phyloP scores from a whole-genome alignment of 768 basidiomycete genomes.

The Chlorophyllum brunneum region DNA sequence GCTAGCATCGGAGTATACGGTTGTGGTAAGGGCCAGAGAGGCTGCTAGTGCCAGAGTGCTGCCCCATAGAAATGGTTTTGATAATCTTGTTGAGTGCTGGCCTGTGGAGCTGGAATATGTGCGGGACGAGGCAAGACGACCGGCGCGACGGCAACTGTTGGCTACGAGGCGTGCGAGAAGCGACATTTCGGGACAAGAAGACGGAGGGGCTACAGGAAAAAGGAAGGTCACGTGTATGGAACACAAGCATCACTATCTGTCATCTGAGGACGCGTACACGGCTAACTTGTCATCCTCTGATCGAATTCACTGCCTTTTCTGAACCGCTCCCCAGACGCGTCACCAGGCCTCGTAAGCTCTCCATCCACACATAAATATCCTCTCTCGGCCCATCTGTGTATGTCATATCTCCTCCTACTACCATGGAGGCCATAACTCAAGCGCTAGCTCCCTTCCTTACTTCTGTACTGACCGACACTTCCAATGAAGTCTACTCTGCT shows the following conservation, averaged over 20 bases:
- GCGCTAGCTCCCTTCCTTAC: not conserved
- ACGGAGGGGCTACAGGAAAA: not conserved
- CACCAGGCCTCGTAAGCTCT: constrained; percentile 7
- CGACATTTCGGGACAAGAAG: constrained; percentile 18
- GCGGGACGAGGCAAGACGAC: not conserved
- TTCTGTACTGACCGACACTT: not conserved
- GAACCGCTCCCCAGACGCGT: constrained; percentile 6
- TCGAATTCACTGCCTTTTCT: constrained; percentile 7
- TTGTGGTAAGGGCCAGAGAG: constrained; percentile 19
- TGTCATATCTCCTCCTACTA: constrained; percentile 2
- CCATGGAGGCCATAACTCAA: constrained; percentile 10
- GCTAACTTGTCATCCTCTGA: not conserved
- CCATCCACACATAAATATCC: constrained; percentile 3
- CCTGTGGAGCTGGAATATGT: not conserved
- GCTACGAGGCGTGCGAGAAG: constrained; percentile 16
- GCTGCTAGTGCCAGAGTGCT: constrained; percentile 24
- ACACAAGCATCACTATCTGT: not conserved
- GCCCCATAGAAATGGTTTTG: constrained; percentile 26
- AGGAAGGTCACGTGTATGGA: constrained; percentile 4
- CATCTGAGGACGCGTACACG: constrained; percentile 6
- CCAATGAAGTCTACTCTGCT: constrained; percentile 2
- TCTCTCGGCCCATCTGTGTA: not conserved
- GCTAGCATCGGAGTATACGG: constrained; percentile 42
- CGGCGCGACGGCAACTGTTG: not conserved
- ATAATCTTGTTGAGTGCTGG: not conserved